Evolutionary conservation across 306 rosid genomes (phyloP).

Genomic region (Hippophae tibetana): DNA sequence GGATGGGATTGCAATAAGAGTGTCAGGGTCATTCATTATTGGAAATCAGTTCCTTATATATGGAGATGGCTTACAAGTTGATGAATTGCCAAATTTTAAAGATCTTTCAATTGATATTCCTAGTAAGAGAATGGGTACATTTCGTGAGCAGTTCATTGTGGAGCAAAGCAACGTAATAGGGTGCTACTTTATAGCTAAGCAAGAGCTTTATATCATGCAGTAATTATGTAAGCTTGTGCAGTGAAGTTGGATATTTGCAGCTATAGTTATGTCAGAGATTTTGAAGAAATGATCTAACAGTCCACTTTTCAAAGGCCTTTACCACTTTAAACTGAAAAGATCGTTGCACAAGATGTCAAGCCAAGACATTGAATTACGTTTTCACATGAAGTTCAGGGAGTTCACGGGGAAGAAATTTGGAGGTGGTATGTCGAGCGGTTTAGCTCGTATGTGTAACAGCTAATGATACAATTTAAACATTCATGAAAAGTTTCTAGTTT

Average conservation of each 20-base stretch:
- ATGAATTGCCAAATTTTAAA: constrained; percentile 76
- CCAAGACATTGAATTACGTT: no score
- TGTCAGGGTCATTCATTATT: constrained; percentile 73
- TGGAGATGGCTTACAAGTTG: constrained; percentile 94
- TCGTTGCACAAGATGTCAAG: no score
- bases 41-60: constrained; percentile 93
- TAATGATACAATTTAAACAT: no score
- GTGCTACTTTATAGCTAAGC: constrained; percentile 58
- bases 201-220: constrained; percentile 73
- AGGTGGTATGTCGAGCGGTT: no score
- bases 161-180: constrained; percentile 71
- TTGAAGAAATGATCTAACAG: no score
- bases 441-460: no score
- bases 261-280: no score
- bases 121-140: constrained; percentile 76
- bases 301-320: no score
- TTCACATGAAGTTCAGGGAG: no score
- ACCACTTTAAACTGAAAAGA: no score
- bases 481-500: no score
- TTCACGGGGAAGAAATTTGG: no score
- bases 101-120: constrained; percentile 73
- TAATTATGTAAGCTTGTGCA: constrained; percentile 14
- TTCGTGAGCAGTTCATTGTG: constrained; percentile 74
- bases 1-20: constrained; percentile 83
- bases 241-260: not conserved